Evolutionary conservation across 768 basidiomycete genomes (phyloP), one percentile per base, ranked within the genome.

Genomic region (Cytidiella melzeri): DNA sequence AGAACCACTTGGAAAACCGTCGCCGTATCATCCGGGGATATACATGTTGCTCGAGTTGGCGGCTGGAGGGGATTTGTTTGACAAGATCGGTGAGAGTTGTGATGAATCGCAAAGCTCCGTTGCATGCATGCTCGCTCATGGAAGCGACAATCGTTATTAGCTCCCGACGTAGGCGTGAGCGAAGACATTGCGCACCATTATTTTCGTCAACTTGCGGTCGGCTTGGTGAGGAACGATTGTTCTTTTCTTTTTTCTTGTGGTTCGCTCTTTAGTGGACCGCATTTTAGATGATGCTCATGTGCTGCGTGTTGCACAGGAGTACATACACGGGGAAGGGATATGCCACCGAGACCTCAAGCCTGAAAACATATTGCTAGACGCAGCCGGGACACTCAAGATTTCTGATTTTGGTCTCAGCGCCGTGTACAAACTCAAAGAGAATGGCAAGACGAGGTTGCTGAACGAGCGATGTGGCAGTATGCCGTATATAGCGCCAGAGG

Each of bases 271-370:
- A 1, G 13, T 26, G 12, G 15, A 10, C 38, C n/a, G n/a, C n/a
- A n/a, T n/a, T n/a, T n/a, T n/a, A n/a, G n/a, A 30, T 41, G 23
- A 24, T 19, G 9, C 9, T 13, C 18, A 30, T 20, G n/a, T 5
- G 37, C 41, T 21, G n/a, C 38, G 19, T 47, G 50, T 28, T 34
- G 43, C 9, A 3, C 47, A 95, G 92, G 71, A 75, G 25, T 95
- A 88, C 65, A 85, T 97, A 25, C 94, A 97, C 60, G 64, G 61
- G 6, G 81, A 91, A 68, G 96, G 96, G 2, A 87, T 99, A 18
- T 94, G 91, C 58, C 96, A 99, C 63, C 82, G 96, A 30, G 96
- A 99, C 59, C 75, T 99, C 47, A 99, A 99, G 62, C 96, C 96
- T 0, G 96, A 99, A 65, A 99, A 99, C 57, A 64, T 97, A 15